Percentiles rank a stretch among this genome's conserved stretches.
Evolutionary conservation across 2,329 filamentous ascomycete species (phyloP).

Genomic region (Ophiosphaerella herpotricha): DNA sequence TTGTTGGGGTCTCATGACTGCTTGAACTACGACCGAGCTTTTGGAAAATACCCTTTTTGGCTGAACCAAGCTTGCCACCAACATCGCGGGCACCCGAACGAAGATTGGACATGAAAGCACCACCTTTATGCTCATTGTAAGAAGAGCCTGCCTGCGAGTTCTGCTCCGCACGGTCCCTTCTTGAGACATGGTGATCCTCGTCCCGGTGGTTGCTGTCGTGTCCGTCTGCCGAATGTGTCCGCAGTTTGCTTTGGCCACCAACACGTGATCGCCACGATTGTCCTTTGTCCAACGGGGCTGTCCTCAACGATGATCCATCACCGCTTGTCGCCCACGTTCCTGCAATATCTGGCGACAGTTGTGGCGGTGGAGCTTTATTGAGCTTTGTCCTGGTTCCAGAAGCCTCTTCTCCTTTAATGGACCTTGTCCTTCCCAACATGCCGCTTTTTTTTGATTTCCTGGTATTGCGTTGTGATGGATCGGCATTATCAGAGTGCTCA

Average conservation of each 20-base stretch:
- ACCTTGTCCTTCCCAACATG: constrained; percentile 49
- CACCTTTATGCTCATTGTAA: constrained; percentile 63
- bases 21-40: constrained; percentile 74
- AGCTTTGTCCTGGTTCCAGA: constrained; percentile 30
- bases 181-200: constrained; percentile 26
- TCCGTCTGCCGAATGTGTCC: constrained; percentile 77
- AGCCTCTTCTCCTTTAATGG: constrained; percentile 51
- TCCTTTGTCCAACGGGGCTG: constrained; percentile 69
- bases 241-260: constrained; percentile 57
- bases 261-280: constrained; percentile 71
- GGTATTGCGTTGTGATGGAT: constrained; percentile 27
- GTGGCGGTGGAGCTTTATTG: constrained; percentile 38
- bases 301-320: constrained; percentile 58
- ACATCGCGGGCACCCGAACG: constrained; percentile 74
- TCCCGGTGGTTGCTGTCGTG: constrained; percentile 44
- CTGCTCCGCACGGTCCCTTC: constrained; percentile 39
- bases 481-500: constrained; percentile 25
- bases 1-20: constrained; percentile 68
- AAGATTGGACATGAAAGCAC: constrained; percentile 72
- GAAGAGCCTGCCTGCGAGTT: constrained; percentile 52
- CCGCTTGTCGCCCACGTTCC: constrained; percentile 41
- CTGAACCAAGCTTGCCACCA: constrained; percentile 70
- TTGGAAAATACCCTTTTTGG: constrained; percentile 81
- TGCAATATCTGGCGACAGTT: constrained; percentile 34
- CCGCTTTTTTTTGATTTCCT: constrained; percentile 43